Base-by-base conservation (phyloP, 2,329 filamentous ascomycete genomes). In the Daldinia sp. region DNA sequence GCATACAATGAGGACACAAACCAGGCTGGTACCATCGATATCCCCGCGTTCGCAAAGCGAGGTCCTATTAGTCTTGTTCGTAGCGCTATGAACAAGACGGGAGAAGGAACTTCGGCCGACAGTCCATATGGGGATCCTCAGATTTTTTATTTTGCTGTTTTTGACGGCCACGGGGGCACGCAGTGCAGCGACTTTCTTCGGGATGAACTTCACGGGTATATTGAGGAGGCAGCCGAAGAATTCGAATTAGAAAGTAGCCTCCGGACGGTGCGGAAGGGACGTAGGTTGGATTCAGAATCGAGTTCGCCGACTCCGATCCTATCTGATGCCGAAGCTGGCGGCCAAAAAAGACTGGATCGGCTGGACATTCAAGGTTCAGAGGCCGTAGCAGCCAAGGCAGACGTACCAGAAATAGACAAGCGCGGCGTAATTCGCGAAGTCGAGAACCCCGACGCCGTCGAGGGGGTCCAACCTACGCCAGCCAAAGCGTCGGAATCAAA, bases 131-230 rank as follows among this genome's bases (percentile, higher is more conserved):
- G 94, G 2, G 94, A 98, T 74, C 94, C 94, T 1, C 94, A 98
- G 75, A 90, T 98, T 30, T 99, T 99, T 77, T 99, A 98, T 77
- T 99, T 97, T 82, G 94, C 87, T 1, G 89, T 98, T 1, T 99
- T 98, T 73, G 95, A 99, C 77, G 95, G 95, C 2, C 95, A 99
- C 79, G 95, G 95, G 8, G 95, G 95, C 17, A 85, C 82, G 17
- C 91, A 97, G 75, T 98, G 95, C 77, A 93, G 93, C 62, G 88
- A 90, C 15, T 98, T 97, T 71, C 78, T 98, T 68, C 85, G 89
- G 60, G 92, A 97, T 63, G 87, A 91, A 73, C 80, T 99, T 63
- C 95, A 97, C 75, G 86, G 87, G 8, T 98, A 97, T 75, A 88
- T 99, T 32, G 94, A 99, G 77, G 85, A 92, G 68, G 87, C 93